Percentiles rank a stretch among this genome's conserved stretches.
phyloP scores from a whole-genome alignment of 2,329 filamentous ascomycete species.

The Epicoccum sorghinum region DNA sequence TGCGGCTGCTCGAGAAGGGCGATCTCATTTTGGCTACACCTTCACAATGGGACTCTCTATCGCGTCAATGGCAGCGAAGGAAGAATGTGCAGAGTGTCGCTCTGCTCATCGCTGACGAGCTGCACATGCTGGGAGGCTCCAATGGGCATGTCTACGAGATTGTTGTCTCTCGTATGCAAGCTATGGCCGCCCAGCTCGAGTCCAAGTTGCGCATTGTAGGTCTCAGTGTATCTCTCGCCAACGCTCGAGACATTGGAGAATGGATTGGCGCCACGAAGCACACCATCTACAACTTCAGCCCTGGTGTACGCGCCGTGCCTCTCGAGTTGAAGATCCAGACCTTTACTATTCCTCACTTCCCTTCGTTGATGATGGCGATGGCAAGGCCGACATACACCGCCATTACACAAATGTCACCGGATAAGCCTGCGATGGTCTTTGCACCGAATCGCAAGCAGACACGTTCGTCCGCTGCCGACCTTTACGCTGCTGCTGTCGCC shows the following conservation, averaged over 20 bases:
- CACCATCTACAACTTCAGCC: slow-evolving; percentile 98
- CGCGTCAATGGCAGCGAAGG: slow-evolving; percentile 92
- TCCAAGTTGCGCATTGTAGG: slow-evolving; percentile 85
- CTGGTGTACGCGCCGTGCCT: slow-evolving; percentile 84
- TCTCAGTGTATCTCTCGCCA: slow-evolving; percentile 88
- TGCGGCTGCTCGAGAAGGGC: slow-evolving; percentile 84
- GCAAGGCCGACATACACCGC: slow-evolving; percentile 90
- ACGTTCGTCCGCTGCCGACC: slow-evolving; percentile 81
- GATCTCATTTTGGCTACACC: slow-evolving; percentile 93
- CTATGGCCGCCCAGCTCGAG: slow-evolving; percentile 88
- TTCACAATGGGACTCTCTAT: slow-evolving; percentile 93
- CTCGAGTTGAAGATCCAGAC: slow-evolving; percentile 94
- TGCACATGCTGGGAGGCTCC: slow-evolving; percentile 88
- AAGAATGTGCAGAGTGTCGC: slow-evolving; percentile 93
- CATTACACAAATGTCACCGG: slow-evolving; percentile 83
- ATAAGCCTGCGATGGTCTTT: slow-evolving; percentile 90
- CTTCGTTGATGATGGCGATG: slow-evolving; percentile 98
- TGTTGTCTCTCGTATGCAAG: slow-evolving; percentile 96
- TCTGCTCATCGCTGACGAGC: slow-evolving; percentile 91
- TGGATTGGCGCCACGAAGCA: slow-evolving; percentile 99
- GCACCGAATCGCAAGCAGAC: slow-evolving; percentile 94
- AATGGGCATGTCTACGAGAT: slow-evolving; percentile 93
- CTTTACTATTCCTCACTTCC: slow-evolving; percentile 94
- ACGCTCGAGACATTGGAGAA: slow-evolving; percentile 91
- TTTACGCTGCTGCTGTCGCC: slow-evolving; percentile 83